A percentile compares a stretch with the other conserved stretches of the same genome.
Conservation (phyloP, 306 rosid genomes). For the Oemleria cerasiformis region DNA sequence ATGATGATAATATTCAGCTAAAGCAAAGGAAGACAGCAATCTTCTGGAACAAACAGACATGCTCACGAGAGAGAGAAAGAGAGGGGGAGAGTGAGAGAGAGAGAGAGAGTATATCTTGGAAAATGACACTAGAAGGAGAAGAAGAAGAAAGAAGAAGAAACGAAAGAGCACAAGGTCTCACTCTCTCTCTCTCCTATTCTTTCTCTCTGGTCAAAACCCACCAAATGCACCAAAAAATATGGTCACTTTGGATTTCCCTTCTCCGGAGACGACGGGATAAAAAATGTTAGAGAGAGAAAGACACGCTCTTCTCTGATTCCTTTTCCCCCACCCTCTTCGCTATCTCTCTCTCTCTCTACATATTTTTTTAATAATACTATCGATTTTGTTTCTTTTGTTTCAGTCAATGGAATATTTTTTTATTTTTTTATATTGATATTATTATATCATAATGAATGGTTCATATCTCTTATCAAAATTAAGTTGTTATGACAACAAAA, state of each 20-base stretch:
- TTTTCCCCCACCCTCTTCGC: conserved; percentile 66
- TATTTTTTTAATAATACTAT: neutral
- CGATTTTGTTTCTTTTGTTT: neutral
- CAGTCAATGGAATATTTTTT: neutral
- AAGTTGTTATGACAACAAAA: no score
- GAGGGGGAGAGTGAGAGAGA: conserved; percentile 21
- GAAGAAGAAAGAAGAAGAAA: conserved; percentile 1
- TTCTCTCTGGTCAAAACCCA: conserved; percentile 43
- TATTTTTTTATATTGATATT: neutral
- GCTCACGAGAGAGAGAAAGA: conserved; percentile 25
- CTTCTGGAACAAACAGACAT: conserved; percentile 46
- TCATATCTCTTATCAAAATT: no score
- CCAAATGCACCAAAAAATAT: conserved; percentile 27
- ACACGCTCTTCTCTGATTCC: conserved; percentile 57
- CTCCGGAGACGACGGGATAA: conserved; percentile 62
- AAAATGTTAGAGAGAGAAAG: conserved; percentile 56
- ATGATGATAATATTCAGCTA: neutral
- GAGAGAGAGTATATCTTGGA: conserved; percentile 69
- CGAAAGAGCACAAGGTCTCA: conserved; percentile 32
- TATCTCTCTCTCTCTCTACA: conserved; percentile 20
- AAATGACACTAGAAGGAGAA: conserved; percentile 73
- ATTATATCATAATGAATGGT: neutral
- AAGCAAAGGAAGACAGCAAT: conserved; percentile 15
- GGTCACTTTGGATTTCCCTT: conserved; percentile 45
- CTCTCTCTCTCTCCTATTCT: conserved; percentile 25